A percentile compares a stretch with the other conserved stretches of the same genome.
phyloP scores from a whole-genome alignment of 2,329 filamentous ascomycete genomes.

The Aureobasidium sp. region DNA sequence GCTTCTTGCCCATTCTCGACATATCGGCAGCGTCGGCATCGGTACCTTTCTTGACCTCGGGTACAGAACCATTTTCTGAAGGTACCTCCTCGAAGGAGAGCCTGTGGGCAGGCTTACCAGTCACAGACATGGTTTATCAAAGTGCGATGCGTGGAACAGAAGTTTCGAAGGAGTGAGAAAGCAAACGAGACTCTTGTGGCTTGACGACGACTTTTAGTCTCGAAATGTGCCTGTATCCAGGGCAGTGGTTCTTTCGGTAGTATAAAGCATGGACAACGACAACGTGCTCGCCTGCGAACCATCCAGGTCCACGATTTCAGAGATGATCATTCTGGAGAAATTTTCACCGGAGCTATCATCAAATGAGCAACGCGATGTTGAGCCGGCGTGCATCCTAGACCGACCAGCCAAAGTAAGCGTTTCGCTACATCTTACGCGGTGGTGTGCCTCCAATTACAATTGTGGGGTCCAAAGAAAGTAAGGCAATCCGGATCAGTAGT shows the following conservation, averaged over 20 bases:
- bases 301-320: not conserved
- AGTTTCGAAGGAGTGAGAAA: not conserved
- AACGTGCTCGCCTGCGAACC: not conserved
- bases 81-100: constrained; percentile 13
- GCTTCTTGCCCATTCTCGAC: constrained; percentile 44
- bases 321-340: not conserved
- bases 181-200: not conserved
- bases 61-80: not conserved
- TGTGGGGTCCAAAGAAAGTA: not conserved
- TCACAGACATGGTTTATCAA: not conserved
- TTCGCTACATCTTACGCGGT: not conserved
- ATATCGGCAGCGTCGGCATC: constrained; percentile 38
- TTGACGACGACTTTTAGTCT: not conserved
- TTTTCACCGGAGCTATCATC: not conserved
- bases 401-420: not conserved
- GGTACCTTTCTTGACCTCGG: constrained; percentile 24
- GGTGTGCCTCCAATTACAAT: not conserved
- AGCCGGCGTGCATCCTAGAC: not conserved
- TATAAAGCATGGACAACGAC: not conserved
- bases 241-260: constrained; percentile 5
- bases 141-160: not conserved
- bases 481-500: not conserved
- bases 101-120: not conserved
- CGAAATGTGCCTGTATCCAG: not conserved
- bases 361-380: not conserved